Base-by-base conservation (phyloP, 805 yeast species). In the Saturnispora dispora region DNA sequence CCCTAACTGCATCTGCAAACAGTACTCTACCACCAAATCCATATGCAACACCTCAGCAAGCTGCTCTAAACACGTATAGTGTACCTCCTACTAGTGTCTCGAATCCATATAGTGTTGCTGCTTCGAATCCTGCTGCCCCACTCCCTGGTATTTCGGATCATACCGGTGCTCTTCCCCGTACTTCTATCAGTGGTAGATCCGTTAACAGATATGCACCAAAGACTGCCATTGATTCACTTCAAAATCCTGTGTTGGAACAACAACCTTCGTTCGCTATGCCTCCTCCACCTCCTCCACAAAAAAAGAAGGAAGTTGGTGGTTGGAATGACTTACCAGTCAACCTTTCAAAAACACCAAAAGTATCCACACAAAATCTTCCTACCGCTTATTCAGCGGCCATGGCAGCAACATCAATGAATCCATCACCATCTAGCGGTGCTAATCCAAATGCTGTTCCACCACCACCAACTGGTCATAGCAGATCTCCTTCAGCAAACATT, bases 301-400 rank as follows among this genome's bases (percentile, higher is more conserved):
- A 56, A 53, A 75, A 73, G 52, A 67, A 65, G 50, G 78, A 78
- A 42, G 77, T 77, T 37, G 86, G 82, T 37, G 88, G 87, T 3
- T 82, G 88, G 88, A 82, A 82, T 58, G 87, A 82, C 60, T 67
- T 83, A 54, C 88, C 88, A 47, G 73, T 77, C 10, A 67, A 73
- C 28, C 45, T 68, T 52, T 60, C 64, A 18, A 54, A 48, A 13
- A 46, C 54, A 3, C 51, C 58, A 30, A 23, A 44, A 36, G 55
- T 59, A 11, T 54, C 62, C 25, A 50, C 61, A 36, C 60, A 66
- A n/a, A 47, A 62, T 4, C 20, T 49, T 3, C 52, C 47, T 32
- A 46, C 49, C 25, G 50, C 60, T 64, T 17, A 63, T 57, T 51
- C 57, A 53, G 47, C 45, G 9, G 27, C 52, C 5, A 15, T 40